Percentiles rank a stretch among this genome's conserved stretches.
These are phyloP conservation scores for Suillus subluteus DNA, from an alignment of 768 basidiomycete species.

Conservation along the genomic window DNA sequence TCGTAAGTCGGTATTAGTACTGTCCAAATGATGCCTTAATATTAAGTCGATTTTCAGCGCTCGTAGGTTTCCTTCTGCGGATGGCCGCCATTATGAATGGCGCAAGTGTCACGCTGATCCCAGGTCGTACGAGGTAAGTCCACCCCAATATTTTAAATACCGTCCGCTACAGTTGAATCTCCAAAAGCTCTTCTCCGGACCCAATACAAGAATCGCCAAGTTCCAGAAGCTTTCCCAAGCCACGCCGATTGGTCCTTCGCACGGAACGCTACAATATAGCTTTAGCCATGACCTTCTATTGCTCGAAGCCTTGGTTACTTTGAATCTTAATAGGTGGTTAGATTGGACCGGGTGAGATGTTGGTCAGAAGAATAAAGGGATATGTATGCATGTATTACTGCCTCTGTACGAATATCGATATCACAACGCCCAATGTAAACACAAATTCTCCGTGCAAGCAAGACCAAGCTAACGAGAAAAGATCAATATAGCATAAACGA, in stretches of 20 bases:
- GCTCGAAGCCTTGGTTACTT: constrained; percentile 63
- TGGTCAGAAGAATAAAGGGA: constrained; percentile 18
- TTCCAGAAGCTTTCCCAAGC: constrained; percentile 57
- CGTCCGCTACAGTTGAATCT: constrained; percentile 4
- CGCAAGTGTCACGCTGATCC: constrained; percentile 51
- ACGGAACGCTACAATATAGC: constrained; percentile 64
- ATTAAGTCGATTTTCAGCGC: constrained; percentile 44
- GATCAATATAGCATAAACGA: constrained; percentile 26
- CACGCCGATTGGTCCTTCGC: constrained; percentile 65
- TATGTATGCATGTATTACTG: constrained; percentile 35
- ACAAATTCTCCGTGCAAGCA: constrained; percentile 11
- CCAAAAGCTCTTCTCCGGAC: constrained; percentile 40
- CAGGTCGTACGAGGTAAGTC: constrained; percentile 64
- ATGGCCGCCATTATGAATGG: constrained; percentile 70
- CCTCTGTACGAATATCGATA: constrained; percentile 38
- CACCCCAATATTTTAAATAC: constrained; percentile 2
- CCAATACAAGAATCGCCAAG: constrained; percentile 54
- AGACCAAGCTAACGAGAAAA: constrained; percentile 19
- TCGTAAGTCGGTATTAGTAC: constrained; percentile 43
- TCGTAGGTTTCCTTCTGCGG: constrained; percentile 59
- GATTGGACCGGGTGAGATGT: constrained; percentile 45
- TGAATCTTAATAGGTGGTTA: constrained; percentile 77
- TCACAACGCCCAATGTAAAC: constrained; percentile 11
- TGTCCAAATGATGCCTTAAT: constrained; percentile 16
- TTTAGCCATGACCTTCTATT: constrained; percentile 65